Conservation (phyloP, 352 stramenopile species). For the Phytophthora ohioensis region DNA sequence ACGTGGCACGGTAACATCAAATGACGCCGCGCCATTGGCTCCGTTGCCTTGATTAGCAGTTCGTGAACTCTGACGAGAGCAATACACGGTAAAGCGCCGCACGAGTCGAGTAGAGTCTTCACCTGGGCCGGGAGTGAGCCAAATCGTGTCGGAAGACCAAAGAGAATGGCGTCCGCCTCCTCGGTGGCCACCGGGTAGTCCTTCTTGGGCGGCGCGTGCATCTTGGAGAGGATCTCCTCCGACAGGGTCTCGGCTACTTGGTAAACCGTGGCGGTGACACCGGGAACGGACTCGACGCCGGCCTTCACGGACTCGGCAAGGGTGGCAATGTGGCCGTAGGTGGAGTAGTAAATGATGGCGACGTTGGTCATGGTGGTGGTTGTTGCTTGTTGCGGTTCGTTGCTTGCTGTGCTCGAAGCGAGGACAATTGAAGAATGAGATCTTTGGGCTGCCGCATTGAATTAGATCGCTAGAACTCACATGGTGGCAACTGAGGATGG, state of each 20-base stretch:
- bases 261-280: slow-evolving; percentile 57
- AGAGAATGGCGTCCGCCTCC: slow-evolving; percentile 35
- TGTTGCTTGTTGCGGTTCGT: background rate
- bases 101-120: slow-evolving; percentile 21
- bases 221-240: slow-evolving; percentile 75
- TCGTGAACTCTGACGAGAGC: background rate
- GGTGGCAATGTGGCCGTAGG: slow-evolving; percentile 80
- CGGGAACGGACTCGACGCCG: slow-evolving; percentile 61
- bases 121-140: slow-evolving; percentile 8
- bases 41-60: slow-evolving; percentile 14
- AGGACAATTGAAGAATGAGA: background rate
- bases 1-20: slow-evolving; percentile 17
- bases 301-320: slow-evolving; percentile 76
- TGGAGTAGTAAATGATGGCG: slow-evolving; percentile 69
- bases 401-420: too few relatives aligned
- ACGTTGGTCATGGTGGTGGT: background rate
- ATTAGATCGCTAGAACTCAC: too few relatives aligned
- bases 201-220: slow-evolving; percentile 78
- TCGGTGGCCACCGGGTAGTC: slow-evolving; percentile 47
- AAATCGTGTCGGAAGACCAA: slow-evolving; percentile 21
- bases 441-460: background rate
- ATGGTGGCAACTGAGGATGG: too few relatives aligned
- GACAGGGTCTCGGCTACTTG: slow-evolving; percentile 76
- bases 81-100: background rate
- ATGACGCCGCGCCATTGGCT: slow-evolving; percentile 20